phyloP scores from a whole-genome alignment of 371 early-diverging fungal species.

The Vairimorpha ceranae region DNA sequence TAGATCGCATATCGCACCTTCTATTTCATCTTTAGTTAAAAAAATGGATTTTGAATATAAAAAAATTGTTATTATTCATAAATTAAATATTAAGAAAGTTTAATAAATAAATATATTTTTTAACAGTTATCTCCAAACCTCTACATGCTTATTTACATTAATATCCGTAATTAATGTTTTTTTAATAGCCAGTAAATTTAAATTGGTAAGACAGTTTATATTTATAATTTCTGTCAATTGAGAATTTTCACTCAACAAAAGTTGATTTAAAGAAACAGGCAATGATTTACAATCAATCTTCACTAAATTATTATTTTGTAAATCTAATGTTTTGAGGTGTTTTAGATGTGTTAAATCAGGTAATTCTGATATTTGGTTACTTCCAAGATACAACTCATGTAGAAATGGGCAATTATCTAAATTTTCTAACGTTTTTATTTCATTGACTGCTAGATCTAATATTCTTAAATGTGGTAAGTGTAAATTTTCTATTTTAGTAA shows the following conservation, averaged over 20 bases:
- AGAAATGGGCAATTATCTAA: slow-evolving; percentile 10
- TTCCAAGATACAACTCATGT: slow-evolving; percentile 51
- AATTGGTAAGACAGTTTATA: slow-evolving; percentile 13
- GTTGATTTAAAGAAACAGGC: slow-evolving; percentile 34
- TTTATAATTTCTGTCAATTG: slow-evolving; percentile 38
- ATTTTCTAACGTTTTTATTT: slow-evolving; percentile 40
- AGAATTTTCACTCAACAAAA: slow-evolving; percentile 48
- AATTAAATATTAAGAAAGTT: background rate
- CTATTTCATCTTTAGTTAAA: background rate
- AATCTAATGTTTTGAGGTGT: slow-evolving; percentile 40
- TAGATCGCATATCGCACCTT: background rate
- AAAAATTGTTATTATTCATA: slow-evolving; percentile 11
- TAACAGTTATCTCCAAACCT: background rate
- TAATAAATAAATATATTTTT: background rate
- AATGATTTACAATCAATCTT: slow-evolving; percentile 48
- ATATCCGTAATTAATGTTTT: slow-evolving; percentile 21
- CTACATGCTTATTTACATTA: background rate
- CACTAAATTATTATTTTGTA: slow-evolving; percentile 50
- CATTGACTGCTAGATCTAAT: slow-evolving; percentile 56
- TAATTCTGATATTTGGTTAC: slow-evolving; percentile 44
- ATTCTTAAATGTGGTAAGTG: slow-evolving; percentile 34
- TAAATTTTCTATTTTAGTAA: slow-evolving; percentile 25
- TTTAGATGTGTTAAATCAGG: slow-evolving; percentile 26
- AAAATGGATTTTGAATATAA: slow-evolving; percentile 27
- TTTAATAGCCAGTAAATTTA: slow-evolving; percentile 36